Evolutionary conservation across 176 grass and related monocot genomes (phyloP), one percentile per base, ranked within the genome.

Genomic region (Oryza brachyantha): DNA sequence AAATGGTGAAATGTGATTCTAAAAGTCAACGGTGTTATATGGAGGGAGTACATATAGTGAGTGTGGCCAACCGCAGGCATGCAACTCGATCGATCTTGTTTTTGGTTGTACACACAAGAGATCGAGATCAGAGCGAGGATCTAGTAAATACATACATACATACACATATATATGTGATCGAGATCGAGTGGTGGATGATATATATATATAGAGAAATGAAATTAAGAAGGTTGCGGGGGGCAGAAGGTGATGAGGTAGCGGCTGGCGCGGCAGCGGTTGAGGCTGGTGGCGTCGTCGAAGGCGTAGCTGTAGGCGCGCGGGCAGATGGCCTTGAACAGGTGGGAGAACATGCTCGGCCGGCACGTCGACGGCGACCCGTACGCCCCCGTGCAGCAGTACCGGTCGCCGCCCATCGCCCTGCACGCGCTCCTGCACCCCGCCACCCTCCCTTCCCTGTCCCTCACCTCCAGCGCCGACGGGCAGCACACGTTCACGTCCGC

Each of bases 171-270:
- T n/a, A n/a, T n/a, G n/a, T n/a, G n/a, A n/a, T n/a, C n/a, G n/a
- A n/a, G n/a, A n/a, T n/a, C n/a, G n/a, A n/a, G n/a, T n/a, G n/a
- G n/a, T n/a, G n/a, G n/a, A n/a, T n/a, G n/a, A n/a, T n/a, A n/a
- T n/a, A n/a, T n/a, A n/a, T n/a, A n/a, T n/a, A n/a, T n/a, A n/a
- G 31, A 32, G 2, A 4, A 32, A 32, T 32, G 5, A 6, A 39
- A 52, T 8, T 67, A 39, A 0, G 72, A 66, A 1, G 85, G 27
- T 0, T 76, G 68, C 25, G 92, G 83, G 2, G 95, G 95, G 85
- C 95, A 94, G 79, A 98, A 98, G 34, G 95, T 97, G 55, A 94
- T 94, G 37, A 97, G 86, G 64, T 97, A 97, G 14, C 92, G 58
- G 2, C 27, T 85, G 17, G 95, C 95, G 87, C 80, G 94, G 83